phyloP scores from a whole-genome alignment of 176 grass and related monocot species.

The Triticum turgidum region DNA sequence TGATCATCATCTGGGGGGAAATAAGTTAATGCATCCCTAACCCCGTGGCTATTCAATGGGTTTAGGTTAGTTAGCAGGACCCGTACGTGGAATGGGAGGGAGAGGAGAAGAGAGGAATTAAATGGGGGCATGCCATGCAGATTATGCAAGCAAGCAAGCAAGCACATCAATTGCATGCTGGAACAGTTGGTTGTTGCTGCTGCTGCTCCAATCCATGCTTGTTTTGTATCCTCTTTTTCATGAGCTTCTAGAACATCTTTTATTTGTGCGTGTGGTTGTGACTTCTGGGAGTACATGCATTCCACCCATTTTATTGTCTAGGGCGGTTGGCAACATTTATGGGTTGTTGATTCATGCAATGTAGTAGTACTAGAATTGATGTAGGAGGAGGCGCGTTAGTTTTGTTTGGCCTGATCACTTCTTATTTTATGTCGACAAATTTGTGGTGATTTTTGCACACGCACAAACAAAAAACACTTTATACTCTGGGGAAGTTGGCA shows the following conservation, averaged over 20 bases:
- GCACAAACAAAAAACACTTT: too few species aligned
- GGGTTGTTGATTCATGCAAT: conserved; percentile 11
- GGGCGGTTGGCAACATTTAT: conserved; percentile 11
- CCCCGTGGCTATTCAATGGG: background rate
- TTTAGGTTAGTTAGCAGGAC: conserved; percentile 60
- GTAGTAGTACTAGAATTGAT: background rate
- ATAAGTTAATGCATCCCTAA: conserved; percentile 33
- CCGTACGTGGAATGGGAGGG: background rate
- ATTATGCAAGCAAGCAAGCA: conserved; percentile 19
- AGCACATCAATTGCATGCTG: conserved; percentile 44
- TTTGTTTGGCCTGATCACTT: background rate
- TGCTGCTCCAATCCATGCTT: background rate
- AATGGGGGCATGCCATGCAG: conserved; percentile 1
- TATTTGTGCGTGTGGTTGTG: background rate
- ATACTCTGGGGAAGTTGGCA: background rate
- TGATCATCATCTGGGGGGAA: conserved; percentile 17
- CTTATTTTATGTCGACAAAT: background rate
- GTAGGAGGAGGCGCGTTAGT: background rate
- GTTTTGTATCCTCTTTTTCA: background rate
- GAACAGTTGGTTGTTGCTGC: conserved; percentile 34
- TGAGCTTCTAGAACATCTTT: conserved; percentile 37
- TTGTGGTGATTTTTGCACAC: background rate
- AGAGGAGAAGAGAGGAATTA: background rate
- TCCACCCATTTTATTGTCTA: background rate
- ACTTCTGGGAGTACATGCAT: background rate